Evolutionary conservation across 306 rosid genomes (phyloP), one percentile per base, ranked within the genome.

Genomic region (Sindora glabra): DNA sequence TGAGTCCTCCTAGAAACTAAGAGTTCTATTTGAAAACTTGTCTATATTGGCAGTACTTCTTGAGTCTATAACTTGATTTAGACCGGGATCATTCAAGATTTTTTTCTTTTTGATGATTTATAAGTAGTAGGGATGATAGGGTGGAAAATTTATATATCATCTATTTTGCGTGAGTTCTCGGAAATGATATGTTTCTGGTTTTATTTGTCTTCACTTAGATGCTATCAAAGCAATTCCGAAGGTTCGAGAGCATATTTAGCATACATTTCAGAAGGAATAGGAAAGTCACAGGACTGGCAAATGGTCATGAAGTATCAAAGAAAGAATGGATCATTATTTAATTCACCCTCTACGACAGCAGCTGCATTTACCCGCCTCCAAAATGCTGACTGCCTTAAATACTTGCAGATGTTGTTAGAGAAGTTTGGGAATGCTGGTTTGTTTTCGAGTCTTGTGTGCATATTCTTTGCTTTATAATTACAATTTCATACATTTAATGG

Each of bases 311-410:
- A 79, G 67, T 73, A 79, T 76, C 96, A 88, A 74, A 88, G 91
- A 67, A 81, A 79, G 50, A 92, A 92, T 58, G 98, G 95, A 26
- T 88, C 95, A 27, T 72, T 86, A 45, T 88, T 76, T 63, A 83
- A 85, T 68, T 92, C 96, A 17, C 96, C 96, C 13, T 72, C 98
- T 37, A 68, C 96, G 51, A 88, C 96, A 6, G 92, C 96, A 3
- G 91, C 83, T 58, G 86, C 62, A 58, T 83, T 85, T 80, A 68
- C 69, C 22, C 76, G 60, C 70, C 47, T 73, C 13, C 74, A 86
- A 56, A 82, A 86, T 72, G 77, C 73, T 48, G 82, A 64, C 57
- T 83, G 95, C 67, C 91, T 85, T 67, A 67, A 68, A 45, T 88
- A 85, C 68, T 77, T 92, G 12, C 58, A 15, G 58, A 68, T 81